Evolutionary conservation across 768 basidiomycete genomes (phyloP).

Genomic region (Russula virescens): DNA sequence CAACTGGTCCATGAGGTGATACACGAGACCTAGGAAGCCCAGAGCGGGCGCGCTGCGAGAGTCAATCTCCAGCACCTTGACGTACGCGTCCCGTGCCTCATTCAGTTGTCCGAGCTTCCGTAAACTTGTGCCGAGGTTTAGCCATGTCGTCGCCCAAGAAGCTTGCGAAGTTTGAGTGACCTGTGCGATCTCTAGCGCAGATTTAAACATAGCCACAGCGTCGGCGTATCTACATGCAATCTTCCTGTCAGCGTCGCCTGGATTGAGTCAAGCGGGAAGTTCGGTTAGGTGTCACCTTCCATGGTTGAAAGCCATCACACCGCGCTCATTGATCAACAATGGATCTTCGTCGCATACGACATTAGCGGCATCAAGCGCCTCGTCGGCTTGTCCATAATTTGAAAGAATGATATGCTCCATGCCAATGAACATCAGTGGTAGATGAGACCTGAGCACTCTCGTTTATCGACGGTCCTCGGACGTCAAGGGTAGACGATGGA

Average conservation of each 20-base stretch:
- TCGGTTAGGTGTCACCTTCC: conserved; percentile 52
- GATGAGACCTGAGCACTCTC: conserved; percentile 68
- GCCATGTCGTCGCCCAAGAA: conserved; percentile 84
- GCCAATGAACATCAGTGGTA: conserved; percentile 92
- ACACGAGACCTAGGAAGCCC: conserved; percentile 84
- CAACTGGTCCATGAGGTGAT: conserved; percentile 66
- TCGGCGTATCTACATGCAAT: conserved; percentile 52
- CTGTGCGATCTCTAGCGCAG: conserved; percentile 74
- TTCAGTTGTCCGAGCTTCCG: conserved; percentile 60
- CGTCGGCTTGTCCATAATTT: conserved; percentile 75
- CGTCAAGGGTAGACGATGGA: conserved; percentile 5
- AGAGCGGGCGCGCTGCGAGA: conserved; percentile 78
- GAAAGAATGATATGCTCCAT: conserved; percentile 96
- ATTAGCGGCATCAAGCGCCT: conserved; percentile 79
- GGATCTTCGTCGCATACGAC: conserved; percentile 85
- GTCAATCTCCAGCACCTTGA: conserved; percentile 79
- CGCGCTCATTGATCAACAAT: conserved; percentile 84
- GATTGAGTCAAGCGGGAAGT: background rate
- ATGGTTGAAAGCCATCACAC: conserved; percentile 87
- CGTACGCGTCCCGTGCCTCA: conserved; percentile 69
- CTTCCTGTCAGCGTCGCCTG: background rate
- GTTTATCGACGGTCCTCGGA: background rate
- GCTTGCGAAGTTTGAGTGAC: conserved; percentile 80
- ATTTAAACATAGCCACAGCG: conserved; percentile 66
- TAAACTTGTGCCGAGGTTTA: conserved; percentile 88